A percentile compares a stretch with the other conserved stretches of the same genome.
phyloP scores from a whole-genome alignment of 2,329 filamentous ascomycete species.

The Colletotrichum euphorbiae region DNA sequence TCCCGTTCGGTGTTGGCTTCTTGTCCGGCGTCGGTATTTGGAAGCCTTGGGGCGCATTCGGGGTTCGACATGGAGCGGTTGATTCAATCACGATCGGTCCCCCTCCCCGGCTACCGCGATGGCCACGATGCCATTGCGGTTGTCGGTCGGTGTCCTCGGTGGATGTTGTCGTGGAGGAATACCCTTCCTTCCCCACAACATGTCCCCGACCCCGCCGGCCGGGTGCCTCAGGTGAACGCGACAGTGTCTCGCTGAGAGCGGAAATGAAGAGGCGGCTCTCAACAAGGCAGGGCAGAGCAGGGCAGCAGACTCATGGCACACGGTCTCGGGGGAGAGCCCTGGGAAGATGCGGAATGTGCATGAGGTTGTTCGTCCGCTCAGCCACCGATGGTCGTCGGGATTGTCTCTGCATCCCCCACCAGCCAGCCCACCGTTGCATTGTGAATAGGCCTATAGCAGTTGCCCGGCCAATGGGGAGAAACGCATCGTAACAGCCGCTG shows the following conservation, averaged over 20 bases:
- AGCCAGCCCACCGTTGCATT: not conserved
- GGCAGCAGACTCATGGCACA: too few species aligned
- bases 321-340: too few species aligned
- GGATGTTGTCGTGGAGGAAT: slow-evolving; percentile 13
- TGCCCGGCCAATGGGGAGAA: not conserved
- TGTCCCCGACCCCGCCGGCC: slow-evolving; percentile 6
- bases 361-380: slow-evolving; percentile 14
- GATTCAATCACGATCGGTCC: not conserved
- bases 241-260: not conserved
- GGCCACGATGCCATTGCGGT: slow-evolving; percentile 27
- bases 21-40: too few species aligned
- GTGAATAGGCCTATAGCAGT: not conserved
- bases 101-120: slow-evolving; percentile 25
- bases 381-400: slow-evolving; percentile 14
- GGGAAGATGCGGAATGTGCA: not conserved
- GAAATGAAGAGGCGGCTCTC: too few species aligned
- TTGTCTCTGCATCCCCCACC: slow-evolving; percentile 2
- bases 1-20: not conserved
- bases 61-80: not conserved
- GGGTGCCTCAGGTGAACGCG: slow-evolving; percentile 17
- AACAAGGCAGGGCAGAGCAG: too few species aligned
- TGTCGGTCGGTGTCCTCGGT: slow-evolving; percentile 29
- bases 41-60: too few species aligned
- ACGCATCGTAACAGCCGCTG: not conserved
- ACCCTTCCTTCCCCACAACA: slow-evolving; percentile 9